A percentile compares a stretch with the other conserved stretches of the same genome.
Evolutionary conservation across 1,284 basidiomycete genomes (phyloP).

Genomic region (Leccinum solheimii): DNA sequence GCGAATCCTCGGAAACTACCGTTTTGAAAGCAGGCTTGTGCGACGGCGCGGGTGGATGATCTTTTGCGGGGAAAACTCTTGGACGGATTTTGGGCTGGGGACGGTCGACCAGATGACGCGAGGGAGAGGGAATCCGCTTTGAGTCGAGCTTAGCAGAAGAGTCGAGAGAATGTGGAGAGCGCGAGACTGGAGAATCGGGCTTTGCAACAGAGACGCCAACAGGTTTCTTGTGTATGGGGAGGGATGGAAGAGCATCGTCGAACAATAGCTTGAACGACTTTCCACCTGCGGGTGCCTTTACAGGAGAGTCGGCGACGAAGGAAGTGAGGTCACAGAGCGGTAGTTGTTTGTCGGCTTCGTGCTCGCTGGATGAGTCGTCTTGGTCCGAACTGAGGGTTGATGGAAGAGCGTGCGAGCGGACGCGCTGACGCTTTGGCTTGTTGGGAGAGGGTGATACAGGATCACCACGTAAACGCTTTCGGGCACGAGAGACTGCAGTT

Average conservation of each 20-base stretch:
- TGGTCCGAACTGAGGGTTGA: conserved; percentile 31
- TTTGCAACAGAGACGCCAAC: conserved; percentile 3
- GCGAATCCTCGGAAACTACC: conserved; percentile 1
- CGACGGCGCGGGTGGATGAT: not conserved
- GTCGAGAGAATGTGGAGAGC: not conserved
- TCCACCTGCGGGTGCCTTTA: conserved; percentile 55
- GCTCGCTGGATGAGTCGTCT: conserved; percentile 39
- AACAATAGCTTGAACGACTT: conserved; percentile 69
- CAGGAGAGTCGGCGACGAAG: conserved; percentile 68
- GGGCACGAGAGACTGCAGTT: conserved; percentile 61
- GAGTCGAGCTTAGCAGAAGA: conserved; percentile 4
- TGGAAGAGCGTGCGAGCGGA: conserved; percentile 35
- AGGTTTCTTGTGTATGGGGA: conserved; percentile 22
- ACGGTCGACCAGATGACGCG: conserved; percentile 1
- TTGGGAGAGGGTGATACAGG: conserved; percentile 77
- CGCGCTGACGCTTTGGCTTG: conserved; percentile 68
- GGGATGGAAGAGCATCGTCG: conserved; percentile 48
- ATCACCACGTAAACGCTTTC: conserved; percentile 77
- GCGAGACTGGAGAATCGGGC: not conserved
- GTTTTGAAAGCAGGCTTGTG: conserved; percentile 4
- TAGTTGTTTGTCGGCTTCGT: conserved; percentile 38
- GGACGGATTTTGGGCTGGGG: conserved; percentile 7
- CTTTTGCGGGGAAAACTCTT: conserved; percentile 18
- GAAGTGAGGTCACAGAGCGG: conserved; percentile 39
- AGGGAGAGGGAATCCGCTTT: conserved; percentile 2